Base-by-base conservation (phyloP, 176 grass and related monocot species). In the Cenchrus purpureus region DNA sequence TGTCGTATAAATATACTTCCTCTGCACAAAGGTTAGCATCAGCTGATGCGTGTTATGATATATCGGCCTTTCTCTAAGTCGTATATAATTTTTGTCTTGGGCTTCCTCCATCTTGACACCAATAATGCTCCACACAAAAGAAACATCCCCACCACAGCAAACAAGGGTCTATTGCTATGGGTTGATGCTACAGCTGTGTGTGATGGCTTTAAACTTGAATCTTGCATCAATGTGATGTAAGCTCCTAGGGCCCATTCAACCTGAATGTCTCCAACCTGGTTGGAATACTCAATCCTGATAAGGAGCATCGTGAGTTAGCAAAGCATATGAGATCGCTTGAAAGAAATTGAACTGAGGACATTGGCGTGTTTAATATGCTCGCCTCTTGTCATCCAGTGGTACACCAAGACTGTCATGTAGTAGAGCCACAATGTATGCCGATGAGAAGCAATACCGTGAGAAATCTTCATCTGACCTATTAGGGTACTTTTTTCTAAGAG, bases 41-140 rank as follows among this genome's bases (percentile, higher is more conserved):
- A 94, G 55, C 83, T 86, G 81, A 94, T 58, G 85, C 58, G 89
- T 32, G 91, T 94, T 31, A 94, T 83, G 54, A 98, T 98, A 76
- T 98, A 98, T 28, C 89, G 83, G 25, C 91, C 93, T 92, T 98
- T 98, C 83, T 98, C 96, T 54, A 98, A 79, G 86, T 98, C 96
- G 3, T 95, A 98, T 83, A 98, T 94, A 58, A 92, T 98, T 71
- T 92, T 98, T 4, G 84, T 88, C 67, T 89, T 89, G 29, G 96
- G 89, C 29, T 78, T 91, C 83, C 81, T 93, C 89, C 90, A 95
- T 95, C 86, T 92, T 63, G 84, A 88, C 72, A 83, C 73, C 51
- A 90, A 68, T 74, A 81, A 79, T 68, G 37, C 44, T 62, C 87
- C 81, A 32, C 89, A 93, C 3, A 90, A 72, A 64, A 86, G 69